A percentile compares a stretch with the other conserved stretches of the same genome.
Evolutionary conservation across 345 rosid genomes (phyloP).

Genomic region (Noccaea caerulescens): DNA sequence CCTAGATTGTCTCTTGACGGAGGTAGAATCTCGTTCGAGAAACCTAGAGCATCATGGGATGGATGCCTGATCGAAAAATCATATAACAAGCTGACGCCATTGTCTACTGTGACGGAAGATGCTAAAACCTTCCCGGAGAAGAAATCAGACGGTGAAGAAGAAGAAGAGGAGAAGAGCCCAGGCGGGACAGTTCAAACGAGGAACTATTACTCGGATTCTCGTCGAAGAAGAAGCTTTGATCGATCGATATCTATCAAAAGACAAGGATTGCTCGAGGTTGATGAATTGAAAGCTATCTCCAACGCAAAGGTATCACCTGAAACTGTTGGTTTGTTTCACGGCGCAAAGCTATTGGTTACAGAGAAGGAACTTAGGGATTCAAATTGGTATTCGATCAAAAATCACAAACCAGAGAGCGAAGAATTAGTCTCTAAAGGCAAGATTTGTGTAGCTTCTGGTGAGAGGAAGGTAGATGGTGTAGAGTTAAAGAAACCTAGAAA

Average conservation of each 20-base stretch:
- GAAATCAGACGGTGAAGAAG: constrained; percentile 38
- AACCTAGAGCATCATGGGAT: constrained; percentile 86
- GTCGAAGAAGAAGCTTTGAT: constrained; percentile 77
- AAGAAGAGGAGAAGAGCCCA: constrained; percentile 45
- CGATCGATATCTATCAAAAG: constrained; percentile 59
- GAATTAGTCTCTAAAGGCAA: constrained; percentile 56
- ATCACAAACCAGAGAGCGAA: constrained; percentile 41
- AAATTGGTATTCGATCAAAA: constrained; percentile 58
- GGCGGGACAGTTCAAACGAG: constrained; percentile 86
- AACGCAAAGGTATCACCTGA: constrained; percentile 76
- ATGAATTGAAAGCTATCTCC: constrained; percentile 62
- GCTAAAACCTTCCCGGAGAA: constrained; percentile 40
- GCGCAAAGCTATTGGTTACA: constrained; percentile 62
- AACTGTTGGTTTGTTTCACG: constrained; percentile 59
- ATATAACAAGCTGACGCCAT: constrained; percentile 52
- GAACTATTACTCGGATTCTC: constrained; percentile 67
- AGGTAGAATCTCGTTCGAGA: constrained; percentile 61
- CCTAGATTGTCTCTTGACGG: constrained; percentile 68
- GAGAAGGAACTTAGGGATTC: constrained; percentile 65
- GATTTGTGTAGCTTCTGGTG: constrained; percentile 50
- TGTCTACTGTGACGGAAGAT: constrained; percentile 61
- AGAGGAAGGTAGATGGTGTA: constrained; percentile 23
- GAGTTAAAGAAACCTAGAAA: constrained; percentile 38
- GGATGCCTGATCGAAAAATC: constrained; percentile 66
- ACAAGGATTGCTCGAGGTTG: constrained; percentile 62